phyloP scores from a whole-genome alignment of 148 eudicot species.

The Dysphania ambrosioides region DNA sequence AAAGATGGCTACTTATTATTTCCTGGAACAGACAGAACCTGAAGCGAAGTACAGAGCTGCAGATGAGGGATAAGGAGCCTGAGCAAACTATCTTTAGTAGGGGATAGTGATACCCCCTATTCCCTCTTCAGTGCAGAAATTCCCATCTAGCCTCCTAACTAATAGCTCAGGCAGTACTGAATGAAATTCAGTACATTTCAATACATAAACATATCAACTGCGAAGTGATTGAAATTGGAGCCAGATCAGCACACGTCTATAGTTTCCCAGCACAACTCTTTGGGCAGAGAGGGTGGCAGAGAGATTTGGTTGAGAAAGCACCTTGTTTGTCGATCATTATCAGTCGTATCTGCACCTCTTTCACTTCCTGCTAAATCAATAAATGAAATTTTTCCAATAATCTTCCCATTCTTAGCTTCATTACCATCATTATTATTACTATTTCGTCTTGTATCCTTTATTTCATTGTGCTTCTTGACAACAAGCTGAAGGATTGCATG shows the following conservation, averaged over 20 bases:
- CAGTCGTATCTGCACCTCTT: conserved; percentile 99
- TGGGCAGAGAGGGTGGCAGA: background rate
- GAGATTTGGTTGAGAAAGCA: conserved; percentile 23
- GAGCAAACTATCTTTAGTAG: too few species aligned
- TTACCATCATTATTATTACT: conserved; percentile 61
- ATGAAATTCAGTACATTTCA: background rate
- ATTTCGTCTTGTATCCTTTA: conserved; percentile 71
- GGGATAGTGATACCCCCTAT: too few species aligned
- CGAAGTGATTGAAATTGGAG: background rate
- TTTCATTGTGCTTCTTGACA: conserved; percentile 81
- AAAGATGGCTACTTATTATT: background rate
- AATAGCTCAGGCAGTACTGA: background rate
- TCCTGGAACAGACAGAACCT: background rate
- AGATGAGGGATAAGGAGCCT: too few species aligned
- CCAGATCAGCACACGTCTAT: background rate
- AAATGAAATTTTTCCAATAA: conserved; percentile 93
- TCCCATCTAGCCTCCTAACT: too few species aligned
- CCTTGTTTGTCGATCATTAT: conserved; percentile 97
- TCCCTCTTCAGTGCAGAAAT: background rate
- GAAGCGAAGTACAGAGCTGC: background rate
- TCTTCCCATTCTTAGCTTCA: conserved; percentile 72
- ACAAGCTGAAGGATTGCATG: conserved; percentile 97
- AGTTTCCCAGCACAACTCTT: background rate
- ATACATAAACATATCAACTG: background rate
- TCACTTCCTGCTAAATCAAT: conserved; percentile 99